Conservation (phyloP, 305 asterid species). For the Solanum chacoense region DNA sequence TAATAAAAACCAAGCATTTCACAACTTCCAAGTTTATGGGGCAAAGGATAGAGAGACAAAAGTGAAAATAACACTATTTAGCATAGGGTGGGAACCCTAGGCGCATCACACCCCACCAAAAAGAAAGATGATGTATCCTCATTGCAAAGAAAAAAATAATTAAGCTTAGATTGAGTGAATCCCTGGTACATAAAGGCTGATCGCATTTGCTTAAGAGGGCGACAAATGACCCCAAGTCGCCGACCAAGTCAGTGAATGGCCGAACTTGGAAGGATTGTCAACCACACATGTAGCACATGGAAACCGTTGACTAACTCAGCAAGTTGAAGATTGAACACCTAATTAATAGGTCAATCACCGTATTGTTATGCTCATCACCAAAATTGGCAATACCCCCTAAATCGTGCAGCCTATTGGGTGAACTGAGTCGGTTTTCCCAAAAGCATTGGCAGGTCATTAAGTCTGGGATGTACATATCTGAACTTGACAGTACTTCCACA, state of each 20-base stretch:
- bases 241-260: neutral
- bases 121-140: neutral
- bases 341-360: neutral
- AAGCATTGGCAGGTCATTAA: neutral
- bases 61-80: neutral
- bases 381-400: too few relatives aligned
- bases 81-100: neutral
- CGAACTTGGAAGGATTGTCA: neutral
- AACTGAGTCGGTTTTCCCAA: too few relatives aligned
- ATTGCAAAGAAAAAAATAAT: too few relatives aligned
- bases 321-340: neutral
- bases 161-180: neutral
- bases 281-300: neutral
- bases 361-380: neutral
- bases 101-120: neutral
- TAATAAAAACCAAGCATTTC: too few relatives aligned
- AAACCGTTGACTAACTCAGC: too few relatives aligned
- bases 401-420: neutral
- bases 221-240: neutral
- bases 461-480: rapidly evolving
- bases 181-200: neutral
- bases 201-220: neutral
- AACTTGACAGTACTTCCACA: neutral
- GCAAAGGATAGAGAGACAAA: neutral
- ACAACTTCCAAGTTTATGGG: neutral